Evolutionary conservation across 257 asterid genomes (phyloP), one percentile per base, ranked within the genome.

Genomic region (Nicotiana tabacum): DNA sequence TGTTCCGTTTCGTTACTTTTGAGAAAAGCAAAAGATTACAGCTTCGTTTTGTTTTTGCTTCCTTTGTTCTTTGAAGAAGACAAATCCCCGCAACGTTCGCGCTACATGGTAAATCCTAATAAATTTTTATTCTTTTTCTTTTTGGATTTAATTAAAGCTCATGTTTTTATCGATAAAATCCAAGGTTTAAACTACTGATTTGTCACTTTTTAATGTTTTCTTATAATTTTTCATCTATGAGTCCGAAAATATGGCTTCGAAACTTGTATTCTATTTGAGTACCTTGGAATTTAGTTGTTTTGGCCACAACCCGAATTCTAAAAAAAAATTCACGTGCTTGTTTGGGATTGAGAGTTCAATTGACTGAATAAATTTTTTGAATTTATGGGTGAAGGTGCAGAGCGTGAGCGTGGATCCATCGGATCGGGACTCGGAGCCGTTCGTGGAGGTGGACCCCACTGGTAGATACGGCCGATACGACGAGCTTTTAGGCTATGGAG

Each of bases 391-490:
- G 65, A 37, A 89, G 90, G 80, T 85, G 82, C 80, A 55, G 27
- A 81, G 74, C 68, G 82, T 82, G 83, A 89, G 83, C 2, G 83
- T 84, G 66, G 93, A 86, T 85, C 37, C 62, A 64, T 82, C 21
- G 24, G 93, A 90, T 66, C 62, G 70, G 18, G 97, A 94, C 13
- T 77, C 65, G 70, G 97, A 94, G 70, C 85, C 89, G 18, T 94
- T 94, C n/a, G 90, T 87, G 58, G 98, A 94, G 84, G 84, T 90
- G 30, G 97, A 93, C 82, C 97, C 93, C 0, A 91, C 84, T 0
- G 90, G 94, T 0, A 85, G 98, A 21, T 94, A 91, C 32, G 98
- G 98, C n/a, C 93, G 98, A 24, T 94, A 94, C 53, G 81, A 24
- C 8, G 98, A 94, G 90, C 91, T 94, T 39, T 88, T 94, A 0